Evolutionary conservation across 2,329 filamentous ascomycete species (phyloP), one percentile per base, ranked within the genome.

Genomic region (Pyricularia pennisetigena): DNA sequence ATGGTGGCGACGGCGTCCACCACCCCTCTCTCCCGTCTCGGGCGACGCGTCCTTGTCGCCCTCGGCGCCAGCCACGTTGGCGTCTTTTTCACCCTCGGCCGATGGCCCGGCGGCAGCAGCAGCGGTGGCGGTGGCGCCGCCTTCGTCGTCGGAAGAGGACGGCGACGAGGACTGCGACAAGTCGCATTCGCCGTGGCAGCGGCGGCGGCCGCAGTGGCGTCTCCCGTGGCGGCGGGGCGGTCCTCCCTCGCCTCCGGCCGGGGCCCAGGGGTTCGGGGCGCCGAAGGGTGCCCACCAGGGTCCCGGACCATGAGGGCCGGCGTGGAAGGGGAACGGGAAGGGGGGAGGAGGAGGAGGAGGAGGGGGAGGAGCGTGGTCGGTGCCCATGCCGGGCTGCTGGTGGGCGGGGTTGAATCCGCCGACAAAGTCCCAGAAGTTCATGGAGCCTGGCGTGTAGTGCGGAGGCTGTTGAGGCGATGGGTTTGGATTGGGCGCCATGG

Each of bases 11-110:
- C 74, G 70, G 29, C 72, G 69, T 59, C 72, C 72, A 61, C 72
- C 71, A 61, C 72, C 70, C 23, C 69, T 71, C 20, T 69, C 72
- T n/a, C 71, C 68, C 66, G 76, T 78, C 26, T 79, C 78, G 6
- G 78, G 73, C 23, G 77, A 75, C 62, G 73, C 72, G n/a, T 76
- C 75, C 72, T 75, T 79, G 30, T 76, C 76, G 61, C 41, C 66
- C 26, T 68, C 69, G 12, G 63, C 66, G 16, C 67, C 68, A 10
- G 32, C 54, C 66, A 30, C 26, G 26, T 20, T 35, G 20, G 28
- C 66, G 54, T 59, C 66, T 9, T 61, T 61, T 8, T 61, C 16
- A 8, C 66, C 8, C 66, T 63, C 57, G 54, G 12, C 49, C 20
- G 12, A 29, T 3, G 49, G 14, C 6, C n/a, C 29, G 2, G 26